These are phyloP conservation scores for Fomitopsis schrenkii DNA, from an alignment of 1,284 basidiomycete species.

Conservation along the genomic window DNA sequence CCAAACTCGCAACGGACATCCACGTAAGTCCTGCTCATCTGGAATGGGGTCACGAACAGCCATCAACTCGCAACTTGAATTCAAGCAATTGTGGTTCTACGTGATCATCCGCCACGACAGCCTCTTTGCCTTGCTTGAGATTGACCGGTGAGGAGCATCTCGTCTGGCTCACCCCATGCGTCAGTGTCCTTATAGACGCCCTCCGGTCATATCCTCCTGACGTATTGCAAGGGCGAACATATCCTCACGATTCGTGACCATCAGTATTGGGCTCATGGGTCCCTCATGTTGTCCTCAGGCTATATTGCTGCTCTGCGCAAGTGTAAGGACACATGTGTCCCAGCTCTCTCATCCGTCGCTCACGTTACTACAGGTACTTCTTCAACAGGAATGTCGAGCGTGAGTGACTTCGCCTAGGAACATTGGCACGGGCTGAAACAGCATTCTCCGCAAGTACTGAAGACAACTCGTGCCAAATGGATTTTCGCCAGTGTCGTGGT, in stretches of 20 bases:
- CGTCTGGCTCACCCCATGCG: too few species aligned
- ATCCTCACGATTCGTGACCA: neutral
- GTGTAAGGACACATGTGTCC: neutral
- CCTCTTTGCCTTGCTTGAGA: too few species aligned
- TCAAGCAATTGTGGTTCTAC: neutral
- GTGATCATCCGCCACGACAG: too few species aligned
- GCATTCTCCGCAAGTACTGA: too few species aligned
- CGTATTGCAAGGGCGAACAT: neutral
- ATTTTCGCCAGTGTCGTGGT: too few species aligned
- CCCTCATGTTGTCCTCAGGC: neutral
- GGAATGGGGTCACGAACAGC: neutral
- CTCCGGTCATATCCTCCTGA: neutral
- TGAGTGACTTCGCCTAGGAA: too few species aligned
- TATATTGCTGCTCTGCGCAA: neutral
- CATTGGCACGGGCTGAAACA: too few species aligned
- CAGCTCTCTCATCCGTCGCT: too few species aligned
- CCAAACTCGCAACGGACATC: neutral
- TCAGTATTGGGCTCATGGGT: neutral
- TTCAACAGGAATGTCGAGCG: neutral
- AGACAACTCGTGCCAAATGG: too few species aligned
- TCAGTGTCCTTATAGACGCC: too few species aligned
- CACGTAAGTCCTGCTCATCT: neutral
- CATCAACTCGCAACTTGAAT: neutral
- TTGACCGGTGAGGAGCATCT: too few species aligned
- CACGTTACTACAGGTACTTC: neutral